Conservation (phyloP, 192 early-diverging fungal species). For the Thamnidium elegans region DNA sequence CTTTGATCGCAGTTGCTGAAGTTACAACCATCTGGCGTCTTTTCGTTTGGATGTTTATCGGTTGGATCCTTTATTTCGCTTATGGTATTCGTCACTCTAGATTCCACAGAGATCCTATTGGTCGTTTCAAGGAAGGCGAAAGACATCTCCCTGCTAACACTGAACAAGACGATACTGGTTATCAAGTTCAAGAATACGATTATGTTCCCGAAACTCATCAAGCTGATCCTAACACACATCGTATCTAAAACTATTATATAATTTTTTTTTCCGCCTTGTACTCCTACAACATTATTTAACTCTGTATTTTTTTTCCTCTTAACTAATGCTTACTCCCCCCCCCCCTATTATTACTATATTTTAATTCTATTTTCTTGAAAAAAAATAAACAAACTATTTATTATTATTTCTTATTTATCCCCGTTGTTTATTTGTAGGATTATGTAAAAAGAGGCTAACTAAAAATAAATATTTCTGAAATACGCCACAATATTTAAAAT, state of each 20-base stretch:
- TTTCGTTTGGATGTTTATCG: constrained; percentile 75
- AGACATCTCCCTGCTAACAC: background rate
- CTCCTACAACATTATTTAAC: no score
- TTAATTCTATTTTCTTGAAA: no score
- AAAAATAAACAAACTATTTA: no score
- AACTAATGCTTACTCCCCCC: no score
- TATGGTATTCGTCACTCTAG: constrained; percentile 68
- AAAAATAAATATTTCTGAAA: no score
- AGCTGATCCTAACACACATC: background rate
- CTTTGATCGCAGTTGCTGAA: constrained; percentile 66
- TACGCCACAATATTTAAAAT: no score
- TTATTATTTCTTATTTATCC: no score
- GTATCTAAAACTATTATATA: background rate
- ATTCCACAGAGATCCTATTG: constrained; percentile 45
- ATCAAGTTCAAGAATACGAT: background rate
- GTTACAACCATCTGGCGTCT: constrained; percentile 67
- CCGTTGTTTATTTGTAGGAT: no score
- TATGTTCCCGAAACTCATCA: background rate
- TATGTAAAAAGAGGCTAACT: no score
- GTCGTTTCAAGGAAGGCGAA: constrained; percentile 16
- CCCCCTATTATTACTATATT: no score
- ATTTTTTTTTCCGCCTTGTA: background rate
- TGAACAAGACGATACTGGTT: background rate
- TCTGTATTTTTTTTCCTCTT: no score
- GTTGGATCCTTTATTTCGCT: constrained; percentile 68